Evolutionary conservation across 257 asterid species (phyloP), one percentile per base, ranked within the genome.

Genomic region (Salvia miltiorrhiza): DNA sequence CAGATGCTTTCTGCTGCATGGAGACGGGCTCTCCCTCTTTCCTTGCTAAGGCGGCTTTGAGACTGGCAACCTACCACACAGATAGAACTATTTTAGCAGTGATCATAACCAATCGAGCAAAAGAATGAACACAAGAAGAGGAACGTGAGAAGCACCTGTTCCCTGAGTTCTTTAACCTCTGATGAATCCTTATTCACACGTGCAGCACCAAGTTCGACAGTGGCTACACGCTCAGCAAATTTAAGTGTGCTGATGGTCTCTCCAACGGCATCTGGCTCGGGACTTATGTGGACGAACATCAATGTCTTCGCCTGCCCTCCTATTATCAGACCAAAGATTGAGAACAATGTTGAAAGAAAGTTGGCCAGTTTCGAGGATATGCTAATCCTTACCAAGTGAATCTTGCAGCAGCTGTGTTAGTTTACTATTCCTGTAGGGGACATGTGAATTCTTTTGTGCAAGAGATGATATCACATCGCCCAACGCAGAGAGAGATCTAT

Each of bases 301-400:
- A 94, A 79, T 28, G 99, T 94, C 80, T 94, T 94, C 24, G 99
- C 99, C 71, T 94, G 99, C 72, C 99, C 97, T 26, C 99, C 99
- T 94, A 55, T 30, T 30, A 63, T 32, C 9, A 20, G 66, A 74
- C 10, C 44, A 47, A 33, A 53, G 16, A 13, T 12, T 49, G 30
- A 64, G 50, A 63, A 23, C 56, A 67, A 64, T 28, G 75, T 68
- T 72, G 49, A 65, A 74, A 48, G 48, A 9, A 59, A 49, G 19
- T 12, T 24, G 48, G 59, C 68, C 40, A 39, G 40, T 33, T 55
- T 40, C 32, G 35, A 49, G 63, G 11, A 45, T 8, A 37, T 13
- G 33, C 47, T 59, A 70, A 53, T 64, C 59, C 85, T 87, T 89
- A 94, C 99, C 99, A 26, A 94, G 99, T 64, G 99, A 94, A 73